phyloP scores from a whole-genome alignment of 1,284 basidiomycete species.

The Boletus austroedulis region DNA sequence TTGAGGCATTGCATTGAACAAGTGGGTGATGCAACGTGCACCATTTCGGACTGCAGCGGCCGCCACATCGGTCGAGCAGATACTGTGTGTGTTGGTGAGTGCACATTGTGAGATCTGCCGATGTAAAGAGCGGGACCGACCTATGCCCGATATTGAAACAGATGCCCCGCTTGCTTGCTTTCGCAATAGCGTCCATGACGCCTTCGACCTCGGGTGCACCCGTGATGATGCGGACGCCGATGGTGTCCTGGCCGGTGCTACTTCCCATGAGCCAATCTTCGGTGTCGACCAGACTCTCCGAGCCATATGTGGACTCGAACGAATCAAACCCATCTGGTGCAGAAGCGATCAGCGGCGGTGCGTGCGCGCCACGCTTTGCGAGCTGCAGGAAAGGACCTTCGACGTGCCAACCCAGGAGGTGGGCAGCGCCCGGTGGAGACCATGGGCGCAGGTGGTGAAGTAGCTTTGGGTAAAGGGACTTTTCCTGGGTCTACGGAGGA shows the following conservation, averaged over 20 bases:
- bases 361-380: slow-evolving; percentile 80
- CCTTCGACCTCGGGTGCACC: slow-evolving; percentile 85
- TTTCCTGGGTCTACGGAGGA: slow-evolving; percentile 63
- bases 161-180: slow-evolving; percentile 64
- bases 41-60: slow-evolving; percentile 65
- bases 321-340: slow-evolving; percentile 59
- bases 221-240: slow-evolving; percentile 80
- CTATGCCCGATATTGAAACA: slow-evolving; percentile 86
- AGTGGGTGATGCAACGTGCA: slow-evolving; percentile 83
- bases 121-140: slow-evolving; percentile 37
- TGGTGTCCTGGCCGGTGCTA: slow-evolving; percentile 32
- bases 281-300: slow-evolving; percentile 54
- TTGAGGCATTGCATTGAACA: slow-evolving; percentile 92
- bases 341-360: slow-evolving; percentile 62
- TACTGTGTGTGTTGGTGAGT: slow-evolving; percentile 39
- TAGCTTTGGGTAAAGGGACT: slow-evolving; percentile 65
- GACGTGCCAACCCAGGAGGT: slow-evolving; percentile 81
- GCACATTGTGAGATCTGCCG: neutral
- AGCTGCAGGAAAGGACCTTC: slow-evolving; percentile 86
- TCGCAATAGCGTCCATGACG: slow-evolving; percentile 65
- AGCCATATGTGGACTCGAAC: slow-evolving; percentile 75
- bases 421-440: slow-evolving; percentile 59
- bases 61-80: slow-evolving; percentile 65
- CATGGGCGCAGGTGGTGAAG: slow-evolving; percentile 62
- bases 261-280: slow-evolving; percentile 65